Evolutionary conservation across 148 eudicot genomes (phyloP).

Genomic region (Linanthus parryae): DNA sequence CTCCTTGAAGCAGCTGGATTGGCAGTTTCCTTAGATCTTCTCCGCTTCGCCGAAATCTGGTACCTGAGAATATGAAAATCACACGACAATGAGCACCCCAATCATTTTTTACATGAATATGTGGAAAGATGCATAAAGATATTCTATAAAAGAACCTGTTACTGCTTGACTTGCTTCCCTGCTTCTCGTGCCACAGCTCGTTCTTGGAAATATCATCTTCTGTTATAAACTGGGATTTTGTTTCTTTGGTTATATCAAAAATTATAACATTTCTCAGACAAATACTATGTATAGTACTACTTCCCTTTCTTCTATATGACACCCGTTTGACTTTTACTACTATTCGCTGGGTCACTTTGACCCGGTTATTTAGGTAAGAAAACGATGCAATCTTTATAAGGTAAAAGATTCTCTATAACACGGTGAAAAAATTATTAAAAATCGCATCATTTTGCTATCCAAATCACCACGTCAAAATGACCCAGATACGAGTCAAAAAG

Average conservation of each 20-base stretch:
- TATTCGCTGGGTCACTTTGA: no score
- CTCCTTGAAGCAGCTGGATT: neutral
- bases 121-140: no score
- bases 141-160: neutral
- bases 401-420: no score
- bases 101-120: neutral
- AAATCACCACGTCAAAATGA: no score
- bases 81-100: neutral
- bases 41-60: no score
- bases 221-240: neutral
- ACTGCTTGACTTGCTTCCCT: neutral
- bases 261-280: neutral
- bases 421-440: neutral
- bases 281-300: no score
- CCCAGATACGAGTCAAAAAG: no score
- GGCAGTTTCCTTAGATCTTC: neutral
- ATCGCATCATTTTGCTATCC: no score
- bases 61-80: neutral
- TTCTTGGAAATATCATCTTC: constrained; percentile 2
- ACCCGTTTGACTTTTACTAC: no score
- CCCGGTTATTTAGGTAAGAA: no score
- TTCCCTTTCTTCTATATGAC: no score
- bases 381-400: no score
- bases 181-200: neutral
- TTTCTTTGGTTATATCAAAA: neutral